Evolutionary conservation across 257 asterid genomes (phyloP).

Genomic region (Solanum corneliomulleri): DNA sequence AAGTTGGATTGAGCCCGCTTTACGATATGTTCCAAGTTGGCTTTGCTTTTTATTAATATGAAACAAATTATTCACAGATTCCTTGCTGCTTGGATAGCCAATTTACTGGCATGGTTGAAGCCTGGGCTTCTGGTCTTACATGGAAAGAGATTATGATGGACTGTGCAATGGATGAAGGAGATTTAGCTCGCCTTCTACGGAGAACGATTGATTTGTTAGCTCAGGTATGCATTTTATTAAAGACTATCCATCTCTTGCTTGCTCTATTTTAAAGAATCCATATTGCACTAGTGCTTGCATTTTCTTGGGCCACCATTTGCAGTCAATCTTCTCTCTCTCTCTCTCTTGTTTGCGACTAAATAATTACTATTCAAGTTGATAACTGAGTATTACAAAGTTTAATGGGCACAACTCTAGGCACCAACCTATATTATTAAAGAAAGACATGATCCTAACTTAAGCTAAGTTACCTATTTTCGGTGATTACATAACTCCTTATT

Average conservation of each 20-base stretch:
- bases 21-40: neutral
- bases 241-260: neutral
- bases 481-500: neutral
- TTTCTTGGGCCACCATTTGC: neutral
- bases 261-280: neutral
- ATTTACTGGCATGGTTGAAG: slow-evolving; percentile 95
- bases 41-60: neutral
- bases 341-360: neutral
- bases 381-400: neutral
- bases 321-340: neutral
- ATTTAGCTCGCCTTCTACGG: slow-evolving; percentile 86
- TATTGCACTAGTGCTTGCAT: neutral
- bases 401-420: neutral
- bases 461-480: neutral
- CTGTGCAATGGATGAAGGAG: slow-evolving; percentile 99
- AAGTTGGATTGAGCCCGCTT: neutral
- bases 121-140: slow-evolving; percentile 99
- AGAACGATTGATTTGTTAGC: slow-evolving; percentile 87
- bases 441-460: neutral
- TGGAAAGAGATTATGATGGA: slow-evolving; percentile 99
- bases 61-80: slow-evolving; percentile 34
- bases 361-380: neutral
- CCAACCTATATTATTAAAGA: neutral
- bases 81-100: slow-evolving; percentile 92
- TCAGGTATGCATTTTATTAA: slow-evolving; percentile 39